Percentiles rank a stretch among this genome's conserved stretches.
phyloP scores from a whole-genome alignment of 2,329 filamentous ascomycete species.

The Passalora sequoiae region DNA sequence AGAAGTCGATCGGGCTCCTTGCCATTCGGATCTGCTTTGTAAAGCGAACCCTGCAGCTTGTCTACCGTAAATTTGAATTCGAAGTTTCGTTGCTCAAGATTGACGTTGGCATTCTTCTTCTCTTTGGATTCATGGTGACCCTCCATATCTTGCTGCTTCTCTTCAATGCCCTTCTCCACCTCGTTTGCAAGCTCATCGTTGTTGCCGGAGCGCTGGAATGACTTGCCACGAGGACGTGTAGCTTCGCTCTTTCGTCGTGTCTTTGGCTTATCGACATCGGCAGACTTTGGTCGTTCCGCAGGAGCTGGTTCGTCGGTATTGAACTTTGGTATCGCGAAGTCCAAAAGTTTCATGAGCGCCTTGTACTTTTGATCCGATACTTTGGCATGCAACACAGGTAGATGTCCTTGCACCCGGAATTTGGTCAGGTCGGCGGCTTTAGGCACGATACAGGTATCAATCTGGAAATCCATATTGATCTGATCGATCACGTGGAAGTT shows the following conservation, averaged over 20 bases:
- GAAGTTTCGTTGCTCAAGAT: constrained; percentile 83
- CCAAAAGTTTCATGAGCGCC: constrained; percentile 89
- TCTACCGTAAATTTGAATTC: constrained; percentile 97
- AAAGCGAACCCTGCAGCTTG: constrained; percentile 86
- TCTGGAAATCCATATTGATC: constrained; percentile 93
- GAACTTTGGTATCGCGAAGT: constrained; percentile 88
- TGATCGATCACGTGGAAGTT: constrained; percentile 87
- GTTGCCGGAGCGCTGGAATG: constrained; percentile 64
- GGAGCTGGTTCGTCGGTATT: constrained; percentile 33
- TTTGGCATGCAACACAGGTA: constrained; percentile 86
- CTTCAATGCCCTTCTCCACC: constrained; percentile 51
- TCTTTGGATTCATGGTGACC: constrained; percentile 41
- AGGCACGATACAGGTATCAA: constrained; percentile 96
- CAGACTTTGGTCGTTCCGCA: constrained; percentile 33
- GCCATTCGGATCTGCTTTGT: constrained; percentile 74
- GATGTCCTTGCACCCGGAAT: constrained; percentile 81
- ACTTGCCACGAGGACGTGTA: constrained; percentile 59
- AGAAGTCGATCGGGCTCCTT: constrained; percentile 72
- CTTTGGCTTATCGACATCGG: constrained; percentile 37
- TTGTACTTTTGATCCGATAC: constrained; percentile 97
- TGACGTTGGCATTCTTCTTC: constrained; percentile 45
- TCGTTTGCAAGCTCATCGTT: constrained; percentile 71
- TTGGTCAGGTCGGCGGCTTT: constrained; percentile 91
- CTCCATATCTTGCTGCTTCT: constrained; percentile 44
- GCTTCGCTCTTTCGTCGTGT: constrained; percentile 34